Conservation (phyloP, 306 rosid species). For the Alnus glutinosa region DNA sequence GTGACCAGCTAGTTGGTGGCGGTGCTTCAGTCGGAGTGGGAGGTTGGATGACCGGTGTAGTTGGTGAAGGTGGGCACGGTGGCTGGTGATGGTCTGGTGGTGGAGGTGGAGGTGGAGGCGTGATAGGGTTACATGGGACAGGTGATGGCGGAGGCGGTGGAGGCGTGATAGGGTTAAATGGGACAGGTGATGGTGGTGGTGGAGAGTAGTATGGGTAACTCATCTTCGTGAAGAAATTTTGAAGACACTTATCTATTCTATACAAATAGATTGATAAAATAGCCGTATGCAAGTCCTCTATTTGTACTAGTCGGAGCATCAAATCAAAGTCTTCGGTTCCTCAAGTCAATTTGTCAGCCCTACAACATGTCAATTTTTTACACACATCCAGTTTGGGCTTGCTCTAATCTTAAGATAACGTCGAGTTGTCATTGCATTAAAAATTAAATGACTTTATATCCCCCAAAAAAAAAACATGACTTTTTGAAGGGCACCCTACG, state of each 20-base stretch:
- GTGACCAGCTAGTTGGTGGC: too few relatives aligned
- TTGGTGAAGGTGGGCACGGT: too few relatives aligned
- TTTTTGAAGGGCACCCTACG: too few relatives aligned
- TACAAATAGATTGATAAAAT: background rate
- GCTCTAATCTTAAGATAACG: background rate
- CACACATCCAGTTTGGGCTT: background rate
- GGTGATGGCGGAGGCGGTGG: background rate
- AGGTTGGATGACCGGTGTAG: too few relatives aligned
- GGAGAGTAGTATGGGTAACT: slow-evolving; percentile 44
- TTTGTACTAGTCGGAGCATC: slow-evolving; percentile 21
- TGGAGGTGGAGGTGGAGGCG: slow-evolving; percentile 23
- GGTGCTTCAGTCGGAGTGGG: too few relatives aligned
- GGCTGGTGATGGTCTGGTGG: background rate
- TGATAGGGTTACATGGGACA: slow-evolving; percentile 21
- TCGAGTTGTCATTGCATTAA: too few relatives aligned
- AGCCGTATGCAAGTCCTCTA: slow-evolving; percentile 1
- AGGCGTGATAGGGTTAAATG: slow-evolving; percentile 17
- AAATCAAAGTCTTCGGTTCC: background rate
- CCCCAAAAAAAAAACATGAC: too few relatives aligned
- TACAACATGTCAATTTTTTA: background rate
- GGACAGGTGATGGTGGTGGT: slow-evolving; percentile 23
- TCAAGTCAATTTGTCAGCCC: background rate
- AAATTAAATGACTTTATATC: too few relatives aligned
- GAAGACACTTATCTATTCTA: background rate
- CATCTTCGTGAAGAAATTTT: slow-evolving; percentile 4